Evolutionary conservation across 805 yeast genomes (phyloP).

Genomic region (Saccharomycopsis amapae): DNA sequence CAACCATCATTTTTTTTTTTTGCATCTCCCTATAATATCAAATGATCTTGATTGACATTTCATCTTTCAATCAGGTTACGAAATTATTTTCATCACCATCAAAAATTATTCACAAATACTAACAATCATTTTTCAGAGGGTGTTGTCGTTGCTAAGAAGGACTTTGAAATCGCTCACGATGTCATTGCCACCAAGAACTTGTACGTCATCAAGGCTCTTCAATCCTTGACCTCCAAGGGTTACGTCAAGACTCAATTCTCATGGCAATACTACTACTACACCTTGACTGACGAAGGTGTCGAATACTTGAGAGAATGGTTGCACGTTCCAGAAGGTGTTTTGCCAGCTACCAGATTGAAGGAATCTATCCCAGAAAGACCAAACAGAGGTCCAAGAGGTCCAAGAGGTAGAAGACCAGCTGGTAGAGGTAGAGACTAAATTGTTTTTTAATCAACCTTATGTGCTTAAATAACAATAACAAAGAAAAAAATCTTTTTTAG

Average conservation of each 20-base stretch:
- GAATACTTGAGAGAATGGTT: conserved; percentile 97
- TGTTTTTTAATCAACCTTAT: conserved; percentile 11
- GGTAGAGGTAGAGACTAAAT: conserved; percentile 36
- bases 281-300: conserved; percentile 99
- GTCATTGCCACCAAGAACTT: conserved; percentile 97
- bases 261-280: conserved; percentile 99
- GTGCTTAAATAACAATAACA: background rate
- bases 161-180: conserved; percentile 96
- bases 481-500: too few relatives aligned
- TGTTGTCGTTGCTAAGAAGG: conserved; percentile 99
- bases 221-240: conserved; percentile 98
- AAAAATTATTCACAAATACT: too few relatives aligned
- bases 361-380: conserved; percentile 79
- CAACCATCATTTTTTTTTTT: too few relatives aligned
- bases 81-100: too few relatives aligned
- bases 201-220: conserved; percentile 97
- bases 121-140: conserved; percentile 65
- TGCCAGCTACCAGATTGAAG: conserved; percentile 97
- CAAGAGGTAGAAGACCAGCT: conserved; percentile 50
- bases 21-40: too few relatives aligned
- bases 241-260: conserved; percentile 99
- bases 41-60: too few relatives aligned
- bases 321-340: conserved; percentile 97
- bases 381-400: conserved; percentile 56
- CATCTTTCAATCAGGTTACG: too few relatives aligned